Conservation (phyloP, 179 eudicot genomes). For the Dionaea muscipula region DNA sequence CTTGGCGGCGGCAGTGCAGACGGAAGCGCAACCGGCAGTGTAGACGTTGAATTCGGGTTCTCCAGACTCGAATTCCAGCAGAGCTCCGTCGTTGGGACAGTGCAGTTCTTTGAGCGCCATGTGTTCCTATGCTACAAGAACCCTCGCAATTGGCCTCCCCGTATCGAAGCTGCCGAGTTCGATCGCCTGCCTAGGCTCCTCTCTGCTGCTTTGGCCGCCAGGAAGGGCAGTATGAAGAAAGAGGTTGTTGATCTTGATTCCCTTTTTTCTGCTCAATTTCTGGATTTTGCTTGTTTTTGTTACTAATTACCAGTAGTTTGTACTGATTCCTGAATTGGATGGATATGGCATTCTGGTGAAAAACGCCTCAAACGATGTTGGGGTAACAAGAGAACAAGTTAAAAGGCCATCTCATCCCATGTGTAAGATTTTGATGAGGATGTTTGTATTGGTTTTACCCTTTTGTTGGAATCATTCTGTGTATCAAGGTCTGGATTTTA, state of each 20-base stretch:
- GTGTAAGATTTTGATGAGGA: no score
- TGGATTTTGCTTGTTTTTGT: neutral
- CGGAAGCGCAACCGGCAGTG: conserved; percentile 12
- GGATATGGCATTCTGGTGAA: no score
- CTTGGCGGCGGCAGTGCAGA: conserved; percentile 17
- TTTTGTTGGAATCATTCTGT: no score
- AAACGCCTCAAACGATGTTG: no score
- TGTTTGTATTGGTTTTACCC: no score
- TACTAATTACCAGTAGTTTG: no score
- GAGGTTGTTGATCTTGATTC: no score
- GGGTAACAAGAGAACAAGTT: no score
- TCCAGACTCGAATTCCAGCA: conserved; percentile 56
- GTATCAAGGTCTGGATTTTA: no score
- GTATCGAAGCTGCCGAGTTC: conserved; percentile 94
- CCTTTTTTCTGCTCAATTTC: no score
- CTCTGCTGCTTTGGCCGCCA: conserved; percentile 59
- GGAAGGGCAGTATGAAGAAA: conserved; percentile 44
- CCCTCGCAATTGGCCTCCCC: conserved; percentile 83
- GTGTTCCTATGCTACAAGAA: conserved; percentile 84
- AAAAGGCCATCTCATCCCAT: no score
- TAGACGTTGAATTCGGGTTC: conserved; percentile 47
- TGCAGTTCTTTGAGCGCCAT: conserved; percentile 57
- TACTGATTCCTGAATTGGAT: no score
- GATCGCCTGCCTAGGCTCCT: conserved; percentile 90
- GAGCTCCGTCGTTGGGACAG: conserved; percentile 47